Conservation (phyloP, 208 protist species). For the Trypanosoma avium region DNA sequence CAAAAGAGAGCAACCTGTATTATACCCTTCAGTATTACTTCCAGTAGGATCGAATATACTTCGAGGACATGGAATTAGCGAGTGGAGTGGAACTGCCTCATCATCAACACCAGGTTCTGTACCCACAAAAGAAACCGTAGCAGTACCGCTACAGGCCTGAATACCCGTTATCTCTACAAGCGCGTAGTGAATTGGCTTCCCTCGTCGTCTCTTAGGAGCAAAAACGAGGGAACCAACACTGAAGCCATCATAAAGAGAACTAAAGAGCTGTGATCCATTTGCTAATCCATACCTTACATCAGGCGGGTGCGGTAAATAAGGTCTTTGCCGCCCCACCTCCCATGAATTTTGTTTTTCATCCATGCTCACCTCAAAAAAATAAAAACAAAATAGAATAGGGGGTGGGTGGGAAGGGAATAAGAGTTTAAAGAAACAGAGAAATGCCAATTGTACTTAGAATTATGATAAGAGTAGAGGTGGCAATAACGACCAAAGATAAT, state of each 20-base stretch:
- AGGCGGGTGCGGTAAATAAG: background rate
- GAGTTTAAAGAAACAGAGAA: too few species aligned
- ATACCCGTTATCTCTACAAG: slow-evolving; percentile 73
- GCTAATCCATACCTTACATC: background rate
- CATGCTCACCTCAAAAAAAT: too few species aligned
- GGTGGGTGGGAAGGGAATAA: too few species aligned
- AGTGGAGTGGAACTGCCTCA: slow-evolving; percentile 59
- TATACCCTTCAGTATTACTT: background rate
- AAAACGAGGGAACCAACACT: slow-evolving; percentile 19
- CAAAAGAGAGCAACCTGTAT: slow-evolving; percentile 33
- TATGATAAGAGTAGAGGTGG: too few species aligned
- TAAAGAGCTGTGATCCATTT: background rate
- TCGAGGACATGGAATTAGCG: slow-evolving; percentile 56
- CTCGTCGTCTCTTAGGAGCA: slow-evolving; percentile 13
- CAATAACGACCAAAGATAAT: too few species aligned
- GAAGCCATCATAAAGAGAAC: slow-evolving; percentile 7
- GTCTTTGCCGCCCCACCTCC: background rate
- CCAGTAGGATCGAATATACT: slow-evolving; percentile 25
- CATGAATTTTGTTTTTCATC: background rate
- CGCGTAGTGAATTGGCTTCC: slow-evolving; percentile 18
- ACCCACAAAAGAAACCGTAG: slow-evolving; percentile 57
- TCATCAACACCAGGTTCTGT: slow-evolving; percentile 72
- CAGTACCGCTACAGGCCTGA: slow-evolving; percentile 57
- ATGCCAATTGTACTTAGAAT: too few species aligned
- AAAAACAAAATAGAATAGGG: too few species aligned